These are phyloP conservation scores for Ampelomyces quisqualis DNA, from an alignment of 2,329 filamentous ascomycete genomes.

Conservation along the genomic window DNA sequence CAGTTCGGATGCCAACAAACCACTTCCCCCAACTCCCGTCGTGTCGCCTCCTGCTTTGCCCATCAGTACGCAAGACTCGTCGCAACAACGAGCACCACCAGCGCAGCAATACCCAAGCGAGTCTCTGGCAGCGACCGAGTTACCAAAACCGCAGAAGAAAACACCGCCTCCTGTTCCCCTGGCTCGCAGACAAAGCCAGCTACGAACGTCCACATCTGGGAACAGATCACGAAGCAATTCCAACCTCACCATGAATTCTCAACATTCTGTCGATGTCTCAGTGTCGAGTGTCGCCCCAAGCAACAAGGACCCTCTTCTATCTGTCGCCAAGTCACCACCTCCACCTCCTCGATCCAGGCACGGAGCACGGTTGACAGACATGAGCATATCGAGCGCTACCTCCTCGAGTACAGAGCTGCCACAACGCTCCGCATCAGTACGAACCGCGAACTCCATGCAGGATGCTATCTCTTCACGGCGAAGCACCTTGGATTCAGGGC, in stretches of 20 bases:
- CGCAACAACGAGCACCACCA: conserved; percentile 16
- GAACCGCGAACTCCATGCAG: conserved; percentile 23
- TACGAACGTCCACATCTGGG: conserved; percentile 29
- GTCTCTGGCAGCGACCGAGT: conserved; percentile 23
- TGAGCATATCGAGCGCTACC: conserved; percentile 28
- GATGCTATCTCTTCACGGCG: conserved; percentile 26
- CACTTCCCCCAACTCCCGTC: conserved; percentile 58
- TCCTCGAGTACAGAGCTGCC: conserved; percentile 36
- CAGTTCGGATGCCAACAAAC: conserved; percentile 61
- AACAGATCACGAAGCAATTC: conserved; percentile 42
- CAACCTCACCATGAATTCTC: conserved; percentile 39
- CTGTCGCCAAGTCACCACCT: conserved; percentile 31
- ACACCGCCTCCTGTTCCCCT: conserved; percentile 40
- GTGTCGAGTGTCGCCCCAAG: conserved; percentile 17
- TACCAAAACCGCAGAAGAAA: conserved; percentile 29
- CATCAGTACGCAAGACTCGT: conserved; percentile 25
- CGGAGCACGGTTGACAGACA: conserved; percentile 28
- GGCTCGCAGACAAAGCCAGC: conserved; percentile 40
- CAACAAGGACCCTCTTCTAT: conserved; percentile 18
- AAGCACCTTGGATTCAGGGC: conserved; percentile 28
- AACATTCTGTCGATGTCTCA: conserved; percentile 32
- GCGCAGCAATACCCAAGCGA: conserved; percentile 15
- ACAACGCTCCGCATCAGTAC: conserved; percentile 19
- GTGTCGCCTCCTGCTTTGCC: conserved; percentile 20
- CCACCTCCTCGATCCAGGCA: conserved; percentile 40